A percentile compares a stretch with the other conserved stretches of the same genome.
Conservation (phyloP, 495 filamentous ascomycete genomes). For the Daldinia concentrica region DNA sequence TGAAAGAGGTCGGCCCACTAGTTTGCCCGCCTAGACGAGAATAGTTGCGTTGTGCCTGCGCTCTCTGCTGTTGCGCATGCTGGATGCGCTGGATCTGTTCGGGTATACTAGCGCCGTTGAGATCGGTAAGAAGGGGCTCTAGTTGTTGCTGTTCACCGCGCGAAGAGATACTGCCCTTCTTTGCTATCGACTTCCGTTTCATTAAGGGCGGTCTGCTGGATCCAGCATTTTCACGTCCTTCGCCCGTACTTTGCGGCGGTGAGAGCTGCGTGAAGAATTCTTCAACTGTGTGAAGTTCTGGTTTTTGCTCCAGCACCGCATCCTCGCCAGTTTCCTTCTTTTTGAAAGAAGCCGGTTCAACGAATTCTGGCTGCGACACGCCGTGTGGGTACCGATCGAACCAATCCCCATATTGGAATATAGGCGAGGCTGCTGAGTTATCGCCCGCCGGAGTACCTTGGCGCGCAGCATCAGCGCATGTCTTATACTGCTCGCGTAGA, state of each 20-base stretch:
- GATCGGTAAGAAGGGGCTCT: constrained; percentile 55
- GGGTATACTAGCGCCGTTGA: constrained; percentile 43
- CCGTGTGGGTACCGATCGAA: constrained; percentile 95
- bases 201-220: constrained; percentile 45
- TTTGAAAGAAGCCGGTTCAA: constrained; percentile 74
- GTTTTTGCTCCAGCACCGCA: constrained; percentile 82
- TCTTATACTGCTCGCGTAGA: constrained; percentile 86
- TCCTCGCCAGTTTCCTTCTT: constrained; percentile 80
- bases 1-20: constrained; percentile 52
- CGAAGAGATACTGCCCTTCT: constrained; percentile 53
- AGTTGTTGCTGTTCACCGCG: constrained; percentile 50
- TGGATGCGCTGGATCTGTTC: constrained; percentile 49
- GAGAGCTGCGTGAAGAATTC: constrained; percentile 91
- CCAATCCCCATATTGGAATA: constrained; percentile 99
- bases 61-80: constrained; percentile 50
- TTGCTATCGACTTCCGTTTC: constrained; percentile 57
- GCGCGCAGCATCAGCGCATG: constrained; percentile 79
- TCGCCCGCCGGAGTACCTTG: constrained; percentile 61
- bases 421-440: constrained; percentile 62
- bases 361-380: constrained; percentile 82
- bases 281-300: constrained; percentile 91
- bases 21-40: constrained; percentile 51
- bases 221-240: constrained; percentile 44
- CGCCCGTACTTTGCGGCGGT: constrained; percentile 63
- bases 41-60: constrained; percentile 55